phyloP scores from a whole-genome alignment of 2,329 filamentous ascomycete genomes.

The Penicillium oxalicum region DNA sequence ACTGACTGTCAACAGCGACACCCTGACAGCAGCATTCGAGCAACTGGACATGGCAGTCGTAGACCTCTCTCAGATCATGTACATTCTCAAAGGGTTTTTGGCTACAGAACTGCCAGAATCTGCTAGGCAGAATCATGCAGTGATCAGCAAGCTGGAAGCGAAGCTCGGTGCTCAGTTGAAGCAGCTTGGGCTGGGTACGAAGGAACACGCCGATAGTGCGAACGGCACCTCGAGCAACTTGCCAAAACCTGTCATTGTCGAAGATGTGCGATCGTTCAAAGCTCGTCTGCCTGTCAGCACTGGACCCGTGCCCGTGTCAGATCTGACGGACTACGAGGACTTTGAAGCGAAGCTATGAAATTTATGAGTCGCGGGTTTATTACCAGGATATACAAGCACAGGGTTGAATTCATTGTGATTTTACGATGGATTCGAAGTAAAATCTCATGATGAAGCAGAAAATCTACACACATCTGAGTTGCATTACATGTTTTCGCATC shows the following conservation, averaged over 20 bases:
- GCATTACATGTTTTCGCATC: no score
- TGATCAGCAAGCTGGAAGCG: slow-evolving; percentile 47
- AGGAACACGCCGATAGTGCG: slow-evolving; percentile 35
- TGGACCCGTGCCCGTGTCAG: slow-evolving; percentile 65
- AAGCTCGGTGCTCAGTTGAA: slow-evolving; percentile 43
- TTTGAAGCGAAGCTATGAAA: slow-evolving; percentile 69
- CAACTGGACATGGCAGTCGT: slow-evolving; percentile 42
- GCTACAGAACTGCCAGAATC: slow-evolving; percentile 44
- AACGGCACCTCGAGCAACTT: slow-evolving; percentile 20
- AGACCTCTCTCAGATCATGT: slow-evolving; percentile 47
- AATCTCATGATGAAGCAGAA: not conserved
- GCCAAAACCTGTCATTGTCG: slow-evolving; percentile 55
- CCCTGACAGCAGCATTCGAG: slow-evolving; percentile 41
- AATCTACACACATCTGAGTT: no score
- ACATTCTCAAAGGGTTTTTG: slow-evolving; percentile 49
- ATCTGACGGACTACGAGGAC: slow-evolving; percentile 81
- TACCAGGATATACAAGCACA: no score
- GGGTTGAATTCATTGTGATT: no score
- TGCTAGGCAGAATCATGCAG: slow-evolving; percentile 43
- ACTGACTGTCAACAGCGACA: slow-evolving; percentile 38
- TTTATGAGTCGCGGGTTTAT: not conserved
- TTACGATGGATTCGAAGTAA: not conserved
- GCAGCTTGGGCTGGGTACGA: slow-evolving; percentile 36
- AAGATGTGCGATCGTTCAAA: slow-evolving; percentile 76
- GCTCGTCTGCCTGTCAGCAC: slow-evolving; percentile 64